phyloP scores from a whole-genome alignment of 2,329 filamentous ascomycete genomes.

The Stenocarpella maydis region DNA sequence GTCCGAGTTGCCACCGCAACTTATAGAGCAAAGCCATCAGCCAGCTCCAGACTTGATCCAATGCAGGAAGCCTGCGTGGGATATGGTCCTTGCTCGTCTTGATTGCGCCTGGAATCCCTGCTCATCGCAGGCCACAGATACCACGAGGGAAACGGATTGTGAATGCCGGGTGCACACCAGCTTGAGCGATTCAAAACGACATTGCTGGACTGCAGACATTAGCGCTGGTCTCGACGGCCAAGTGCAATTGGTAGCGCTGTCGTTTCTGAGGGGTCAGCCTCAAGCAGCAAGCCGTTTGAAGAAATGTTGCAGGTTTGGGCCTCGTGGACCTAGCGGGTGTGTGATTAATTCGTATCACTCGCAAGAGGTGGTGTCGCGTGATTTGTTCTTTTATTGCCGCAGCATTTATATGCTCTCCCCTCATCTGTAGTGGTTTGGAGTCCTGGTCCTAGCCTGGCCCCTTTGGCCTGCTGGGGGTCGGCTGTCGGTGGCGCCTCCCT shows the following conservation, averaged over 20 bases:
- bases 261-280: background rate
- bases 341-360: background rate
- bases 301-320: conserved; percentile 13
- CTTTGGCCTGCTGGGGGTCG: background rate
- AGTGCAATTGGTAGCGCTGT: background rate
- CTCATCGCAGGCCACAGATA: background rate
- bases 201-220: background rate
- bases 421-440: background rate
- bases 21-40: too few relatives aligned
- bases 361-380: background rate
- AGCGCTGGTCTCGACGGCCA: background rate
- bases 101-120: background rate
- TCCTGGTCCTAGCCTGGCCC: too few relatives aligned
- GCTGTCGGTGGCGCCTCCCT: conserved; percentile 24
- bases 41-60: too few relatives aligned
- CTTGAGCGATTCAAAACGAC: background rate
- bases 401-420: conserved; percentile 7
- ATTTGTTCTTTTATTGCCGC: background rate
- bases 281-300: conserved; percentile 10
- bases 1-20: too few relatives aligned
- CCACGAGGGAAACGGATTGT: background rate
- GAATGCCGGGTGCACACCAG: background rate
- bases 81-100: background rate
- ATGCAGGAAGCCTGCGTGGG: too few relatives aligned
- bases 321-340: too few relatives aligned